These are phyloP conservation scores for Boletus subcaerulescens DNA, from an alignment of 768 basidiomycete species.

Conservation along the genomic window DNA sequence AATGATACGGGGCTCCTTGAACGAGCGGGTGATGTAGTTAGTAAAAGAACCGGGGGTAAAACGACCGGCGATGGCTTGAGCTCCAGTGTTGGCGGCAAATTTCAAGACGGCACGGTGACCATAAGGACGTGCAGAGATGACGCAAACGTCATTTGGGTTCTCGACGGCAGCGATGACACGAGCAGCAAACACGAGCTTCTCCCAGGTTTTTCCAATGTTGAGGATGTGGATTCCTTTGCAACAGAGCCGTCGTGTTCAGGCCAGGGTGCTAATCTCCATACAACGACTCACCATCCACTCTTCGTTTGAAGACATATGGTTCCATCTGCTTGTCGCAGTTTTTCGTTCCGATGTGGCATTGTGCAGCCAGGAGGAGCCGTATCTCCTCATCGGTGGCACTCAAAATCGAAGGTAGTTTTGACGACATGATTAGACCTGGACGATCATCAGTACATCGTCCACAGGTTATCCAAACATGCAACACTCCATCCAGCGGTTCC, in stretches of 20 bases:
- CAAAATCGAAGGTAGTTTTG: slow-evolving; percentile 92
- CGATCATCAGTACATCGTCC: slow-evolving; percentile 25
- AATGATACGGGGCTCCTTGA: slow-evolving; percentile 99
- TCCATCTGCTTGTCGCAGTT: slow-evolving; percentile 99
- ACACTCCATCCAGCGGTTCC: slow-evolving; percentile 36
- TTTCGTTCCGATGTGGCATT: slow-evolving; percentile 97
- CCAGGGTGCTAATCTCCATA: slow-evolving; percentile 4
- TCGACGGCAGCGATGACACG: slow-evolving; percentile 97
- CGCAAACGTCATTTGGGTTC: slow-evolving; percentile 97
- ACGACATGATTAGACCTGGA: slow-evolving; percentile 51
- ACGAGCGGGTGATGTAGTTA: slow-evolving; percentile 99
- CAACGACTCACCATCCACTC: slow-evolving; percentile 77
- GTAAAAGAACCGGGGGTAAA: slow-evolving; percentile 99
- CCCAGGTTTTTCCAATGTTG: slow-evolving; percentile 99
- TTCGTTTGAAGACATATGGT: slow-evolving; percentile 95
- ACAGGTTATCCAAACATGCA: slow-evolving; percentile 28
- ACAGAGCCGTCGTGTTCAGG: slow-evolving; percentile 9
- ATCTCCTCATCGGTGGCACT: slow-evolving; percentile 98
- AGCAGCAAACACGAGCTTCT: slow-evolving; percentile 97
- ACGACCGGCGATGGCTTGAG: slow-evolving; percentile 97
- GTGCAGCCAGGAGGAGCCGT: slow-evolving; percentile 89
- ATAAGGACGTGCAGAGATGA: slow-evolving; percentile 97
- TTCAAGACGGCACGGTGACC: slow-evolving; percentile 99
- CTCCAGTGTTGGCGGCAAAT: slow-evolving; percentile 96
- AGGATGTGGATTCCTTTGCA: slow-evolving; percentile 86